A percentile compares a stretch with the other conserved stretches of the same genome.
phyloP scores from a whole-genome alignment of 139 green algal species.

The Chlamydomonas incerta region DNA sequence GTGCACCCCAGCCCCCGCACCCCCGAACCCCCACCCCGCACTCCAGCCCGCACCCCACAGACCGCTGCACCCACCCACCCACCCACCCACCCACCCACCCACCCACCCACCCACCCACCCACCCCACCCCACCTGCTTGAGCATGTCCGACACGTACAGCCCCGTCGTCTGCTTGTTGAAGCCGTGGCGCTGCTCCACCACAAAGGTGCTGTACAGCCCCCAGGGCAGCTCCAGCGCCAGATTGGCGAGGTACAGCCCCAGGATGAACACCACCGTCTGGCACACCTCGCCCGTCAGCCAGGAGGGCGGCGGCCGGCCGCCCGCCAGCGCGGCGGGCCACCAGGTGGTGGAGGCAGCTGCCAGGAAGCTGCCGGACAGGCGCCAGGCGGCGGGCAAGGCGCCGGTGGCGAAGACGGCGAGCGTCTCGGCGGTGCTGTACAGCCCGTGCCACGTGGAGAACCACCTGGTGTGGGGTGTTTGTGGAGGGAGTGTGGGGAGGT shows the following conservation, averaged over 20 bases:
- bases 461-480: slow-evolving; percentile 43
- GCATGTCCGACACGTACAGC: slow-evolving; percentile 78
- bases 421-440: slow-evolving; percentile 57
- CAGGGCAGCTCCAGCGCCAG: slow-evolving; percentile 78
- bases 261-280: slow-evolving; percentile 68
- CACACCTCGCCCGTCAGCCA: slow-evolving; percentile 46
- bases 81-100: neutral
- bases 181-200: slow-evolving; percentile 75
- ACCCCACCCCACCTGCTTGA: slow-evolving; percentile 34
- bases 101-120: neutral
- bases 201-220: slow-evolving; percentile 80
- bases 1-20: too few species aligned
- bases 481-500: too few species aligned
- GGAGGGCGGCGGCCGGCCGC: neutral
- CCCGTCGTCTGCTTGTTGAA: slow-evolving; percentile 92
- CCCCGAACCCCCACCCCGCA: too few species aligned
- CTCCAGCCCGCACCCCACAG: too few species aligned
- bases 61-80: neutral
- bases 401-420: slow-evolving; percentile 32
- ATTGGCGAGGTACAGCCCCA: slow-evolving; percentile 58
- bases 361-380: neutral
- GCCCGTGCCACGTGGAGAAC: slow-evolving; percentile 50
- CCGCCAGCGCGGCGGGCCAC: too few species aligned
- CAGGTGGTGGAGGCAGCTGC: neutral
- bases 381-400: slow-evolving; percentile 36